Evolutionary conservation across 2,329 filamentous ascomycete species (phyloP).

Genomic region (Ambrosiella cleistominuta): DNA sequence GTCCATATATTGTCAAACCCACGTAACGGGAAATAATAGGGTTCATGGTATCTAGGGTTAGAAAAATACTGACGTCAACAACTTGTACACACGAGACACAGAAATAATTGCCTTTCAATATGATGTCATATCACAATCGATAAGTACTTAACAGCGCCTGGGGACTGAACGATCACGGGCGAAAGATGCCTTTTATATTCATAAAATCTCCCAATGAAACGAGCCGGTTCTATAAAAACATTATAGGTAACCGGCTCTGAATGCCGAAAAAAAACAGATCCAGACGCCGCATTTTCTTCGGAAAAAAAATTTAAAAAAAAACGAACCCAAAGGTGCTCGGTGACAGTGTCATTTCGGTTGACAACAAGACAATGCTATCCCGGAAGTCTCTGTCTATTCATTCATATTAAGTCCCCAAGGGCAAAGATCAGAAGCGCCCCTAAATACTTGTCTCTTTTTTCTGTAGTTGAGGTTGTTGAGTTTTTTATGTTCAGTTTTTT

Average conservation of each 20-base stretch:
- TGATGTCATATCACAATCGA: not conserved
- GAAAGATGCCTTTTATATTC: not conserved
- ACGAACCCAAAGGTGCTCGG: not conserved
- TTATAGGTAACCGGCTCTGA: not conserved
- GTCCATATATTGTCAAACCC: too few relatives aligned
- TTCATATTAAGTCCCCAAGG: slow-evolving; percentile 5
- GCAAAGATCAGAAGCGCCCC: slow-evolving; percentile 2
- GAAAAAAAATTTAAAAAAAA: not conserved
- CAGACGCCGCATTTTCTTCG: slow-evolving; percentile 5
- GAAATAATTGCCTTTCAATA: not conserved
- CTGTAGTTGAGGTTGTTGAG: slow-evolving; percentile 2
- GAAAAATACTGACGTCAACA: not conserved
- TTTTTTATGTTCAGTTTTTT: slow-evolving; percentile 13
- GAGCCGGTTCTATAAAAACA: not conserved
- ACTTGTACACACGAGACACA: too few relatives aligned
- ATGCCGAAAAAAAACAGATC: slow-evolving; percentile 4
- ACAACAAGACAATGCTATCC: not conserved
- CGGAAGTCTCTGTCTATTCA: slow-evolving; percentile 9
- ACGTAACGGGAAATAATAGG: not conserved
- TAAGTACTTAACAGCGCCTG: not conserved
- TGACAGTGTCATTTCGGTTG: not conserved
- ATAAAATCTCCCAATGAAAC: not conserved
- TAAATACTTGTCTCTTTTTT: not conserved
- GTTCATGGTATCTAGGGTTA: not conserved
- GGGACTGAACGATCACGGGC: not conserved